Evolutionary conservation across 495 filamentous ascomycete genomes (phyloP), one percentile per base, ranked within the genome.

Genomic region (Neurospora discreta): DNA sequence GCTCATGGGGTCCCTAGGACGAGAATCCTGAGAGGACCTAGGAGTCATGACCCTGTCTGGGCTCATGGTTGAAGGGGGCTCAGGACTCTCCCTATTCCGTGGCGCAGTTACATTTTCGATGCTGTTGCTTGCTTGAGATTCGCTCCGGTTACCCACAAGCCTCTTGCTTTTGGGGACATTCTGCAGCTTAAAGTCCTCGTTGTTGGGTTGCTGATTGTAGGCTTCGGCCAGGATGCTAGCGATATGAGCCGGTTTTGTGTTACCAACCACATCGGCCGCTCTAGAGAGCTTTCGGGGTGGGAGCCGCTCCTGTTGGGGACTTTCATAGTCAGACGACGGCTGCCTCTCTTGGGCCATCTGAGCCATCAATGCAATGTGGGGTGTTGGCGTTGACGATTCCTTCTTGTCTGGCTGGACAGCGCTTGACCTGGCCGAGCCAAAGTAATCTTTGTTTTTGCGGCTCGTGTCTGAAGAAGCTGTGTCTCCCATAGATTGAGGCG

Each of bases 321-420:
- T 82, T 41, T 87, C 85, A 44, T 84, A 78, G 11, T 88, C 86
- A 13, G 85, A 82, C 6, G 86, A 86, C 5, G 82, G 73, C 75
- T 92, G 88, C 67, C 92, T 87, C 0, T 89, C 89, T 77, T 94
- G 94, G 76, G 96, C 93, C 79, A 97, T 93, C 78, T 94, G 94
- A 76, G 96, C 93, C 79, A 97, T 93, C 78, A 92, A 96, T 43
- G 93, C 92, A 77, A 97, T 97, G 80, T 98, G 94, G 41, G 93
- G 92, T 9, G 92, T 93, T 11, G 87, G 83, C 3, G 84, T 79
- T 65, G 84, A 82, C 6, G 84, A 83, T 38, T 82, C 83, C 15
- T 75, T 70, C 39, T 77, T 81, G 70, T 77, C 83, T 71, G 82
- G 79, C 7, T 76, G 69, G 38, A 76, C 39, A 5, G 70, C 39